Evolutionary conservation across 2,329 filamentous ascomycete genomes (phyloP).

Genomic region (Trichocomaceae sp.): DNA sequence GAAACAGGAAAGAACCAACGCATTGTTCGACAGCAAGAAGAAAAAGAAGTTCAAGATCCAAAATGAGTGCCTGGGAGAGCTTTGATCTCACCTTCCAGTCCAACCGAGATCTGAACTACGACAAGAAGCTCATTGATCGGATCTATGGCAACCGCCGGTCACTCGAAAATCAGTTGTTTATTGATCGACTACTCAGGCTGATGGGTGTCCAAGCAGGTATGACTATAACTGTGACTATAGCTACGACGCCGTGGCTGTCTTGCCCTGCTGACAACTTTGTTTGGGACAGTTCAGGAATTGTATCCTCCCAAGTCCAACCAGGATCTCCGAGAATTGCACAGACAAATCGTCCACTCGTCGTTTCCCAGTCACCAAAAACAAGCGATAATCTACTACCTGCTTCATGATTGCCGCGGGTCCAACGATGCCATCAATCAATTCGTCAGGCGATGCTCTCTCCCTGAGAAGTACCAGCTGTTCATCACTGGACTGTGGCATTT

Average conservation of each 20-base stretch:
- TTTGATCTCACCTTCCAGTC: constrained; percentile 63
- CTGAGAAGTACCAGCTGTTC: constrained; percentile 69
- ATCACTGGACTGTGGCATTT: constrained; percentile 78
- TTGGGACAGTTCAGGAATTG: constrained; percentile 47
- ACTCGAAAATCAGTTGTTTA: constrained; percentile 66
- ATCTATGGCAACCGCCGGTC: constrained; percentile 62
- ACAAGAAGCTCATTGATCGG: constrained; percentile 53
- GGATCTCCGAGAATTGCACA: constrained; percentile 62
- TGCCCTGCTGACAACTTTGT: not conserved
- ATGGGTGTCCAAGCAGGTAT: constrained; percentile 64
- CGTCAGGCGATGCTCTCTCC: constrained; percentile 57
- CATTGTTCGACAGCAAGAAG: not conserved
- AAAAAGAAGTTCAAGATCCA: constrained; percentile 11
- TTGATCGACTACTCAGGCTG: constrained; percentile 67
- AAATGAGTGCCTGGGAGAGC: constrained; percentile 48
- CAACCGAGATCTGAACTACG: constrained; percentile 56
- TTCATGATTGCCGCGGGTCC: constrained; percentile 63
- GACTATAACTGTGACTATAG: not conserved
- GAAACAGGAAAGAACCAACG: not conserved
- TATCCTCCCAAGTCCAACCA: constrained; percentile 69
- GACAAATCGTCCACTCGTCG: constrained; percentile 58
- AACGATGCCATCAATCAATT: constrained; percentile 53
- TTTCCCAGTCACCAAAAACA: constrained; percentile 71
- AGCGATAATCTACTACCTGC: constrained; percentile 74
- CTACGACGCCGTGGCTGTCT: no score